These are phyloP conservation scores for Botryotinia narcissicola DNA, from an alignment of 2,329 filamentous ascomycete species.

Conservation along the genomic window DNA sequence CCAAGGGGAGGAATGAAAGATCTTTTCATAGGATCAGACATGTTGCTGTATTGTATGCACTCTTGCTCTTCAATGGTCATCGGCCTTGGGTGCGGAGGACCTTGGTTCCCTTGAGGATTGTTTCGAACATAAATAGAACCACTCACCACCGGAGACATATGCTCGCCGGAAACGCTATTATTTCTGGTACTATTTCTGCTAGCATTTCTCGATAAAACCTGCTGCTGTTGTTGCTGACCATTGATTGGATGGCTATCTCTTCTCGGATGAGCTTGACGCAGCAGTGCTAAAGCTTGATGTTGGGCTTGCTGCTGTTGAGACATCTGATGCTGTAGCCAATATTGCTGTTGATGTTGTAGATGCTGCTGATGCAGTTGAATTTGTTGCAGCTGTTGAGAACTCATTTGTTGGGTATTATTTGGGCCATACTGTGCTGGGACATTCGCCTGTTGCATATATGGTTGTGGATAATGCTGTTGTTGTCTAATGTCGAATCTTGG, in stretches of 20 bases:
- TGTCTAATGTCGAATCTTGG: slow-evolving; percentile 4
- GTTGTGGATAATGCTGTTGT: slow-evolving; percentile 22
- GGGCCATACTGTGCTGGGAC: background rate
- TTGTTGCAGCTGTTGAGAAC: slow-evolving; percentile 19
- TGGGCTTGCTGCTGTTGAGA: slow-evolving; percentile 24
- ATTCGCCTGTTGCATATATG: slow-evolving; percentile 21
- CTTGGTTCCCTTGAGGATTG: background rate
- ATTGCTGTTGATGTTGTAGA: slow-evolving; percentile 23
- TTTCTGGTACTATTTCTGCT: slow-evolving; percentile 17
- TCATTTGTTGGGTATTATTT: slow-evolving; percentile 12
- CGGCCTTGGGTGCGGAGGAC: background rate
- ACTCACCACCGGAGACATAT: background rate
- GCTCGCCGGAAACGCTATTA: slow-evolving; percentile 14
- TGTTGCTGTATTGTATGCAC: slow-evolving; percentile 39
- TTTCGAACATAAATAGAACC: background rate
- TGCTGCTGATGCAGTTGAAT: slow-evolving; percentile 20
- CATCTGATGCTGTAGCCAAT: slow-evolving; percentile 13
- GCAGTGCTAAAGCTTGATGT: slow-evolving; percentile 23
- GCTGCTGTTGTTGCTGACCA: slow-evolving; percentile 12
- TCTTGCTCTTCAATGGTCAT: slow-evolving; percentile 5
- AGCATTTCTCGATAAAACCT: slow-evolving; percentile 10
- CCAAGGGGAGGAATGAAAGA: slow-evolving; percentile 41
- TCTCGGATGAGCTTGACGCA: slow-evolving; percentile 25
- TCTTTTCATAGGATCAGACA: slow-evolving; percentile 25
- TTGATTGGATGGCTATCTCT: slow-evolving; percentile 22